Evolutionary conservation across 306 rosid genomes (phyloP).

Genomic region (Rosa chinensis): DNA sequence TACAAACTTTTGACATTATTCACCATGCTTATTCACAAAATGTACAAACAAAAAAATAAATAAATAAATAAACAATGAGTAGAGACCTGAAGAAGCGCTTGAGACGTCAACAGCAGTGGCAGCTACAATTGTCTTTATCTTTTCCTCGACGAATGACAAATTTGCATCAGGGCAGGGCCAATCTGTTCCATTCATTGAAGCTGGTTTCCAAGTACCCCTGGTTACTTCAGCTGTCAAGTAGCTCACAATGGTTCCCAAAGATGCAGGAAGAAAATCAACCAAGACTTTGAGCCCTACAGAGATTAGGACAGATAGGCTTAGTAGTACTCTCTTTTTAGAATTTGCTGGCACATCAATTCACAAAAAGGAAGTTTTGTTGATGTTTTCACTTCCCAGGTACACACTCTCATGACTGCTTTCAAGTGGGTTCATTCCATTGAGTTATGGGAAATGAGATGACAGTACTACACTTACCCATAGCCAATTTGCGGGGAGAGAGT

Average conservation of each 20-base stretch:
- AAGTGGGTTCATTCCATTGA: not conserved
- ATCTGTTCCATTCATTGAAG: slow-evolving; percentile 91
- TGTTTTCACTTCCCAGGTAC: not conserved
- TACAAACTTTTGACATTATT: not conserved
- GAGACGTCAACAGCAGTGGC: slow-evolving; percentile 87
- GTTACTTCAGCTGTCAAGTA: slow-evolving; percentile 95
- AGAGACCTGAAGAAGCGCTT: slow-evolving; percentile 77
- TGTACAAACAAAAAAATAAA: not conserved
- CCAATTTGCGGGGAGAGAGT: slow-evolving; percentile 90
- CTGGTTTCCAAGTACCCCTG: slow-evolving; percentile 91
- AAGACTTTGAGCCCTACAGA: slow-evolving; percentile 86
- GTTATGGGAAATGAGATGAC: slow-evolving; percentile 11
- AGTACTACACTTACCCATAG: slow-evolving; percentile 54
- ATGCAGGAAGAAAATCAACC: slow-evolving; percentile 95
- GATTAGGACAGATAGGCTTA: not conserved
- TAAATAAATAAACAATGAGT: not conserved
- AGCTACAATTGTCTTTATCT: slow-evolving; percentile 79
- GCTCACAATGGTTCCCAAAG: slow-evolving; percentile 88
- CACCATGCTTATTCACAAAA: not conserved
- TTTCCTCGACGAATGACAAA: slow-evolving; percentile 70
- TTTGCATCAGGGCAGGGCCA: slow-evolving; percentile 99
- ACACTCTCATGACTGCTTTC: not conserved
- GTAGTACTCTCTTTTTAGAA: not conserved
- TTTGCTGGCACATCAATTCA: not conserved
- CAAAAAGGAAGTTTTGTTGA: not conserved